phyloP scores from a whole-genome alignment of 306 rosid species.

The Dicorynia guianensis region DNA sequence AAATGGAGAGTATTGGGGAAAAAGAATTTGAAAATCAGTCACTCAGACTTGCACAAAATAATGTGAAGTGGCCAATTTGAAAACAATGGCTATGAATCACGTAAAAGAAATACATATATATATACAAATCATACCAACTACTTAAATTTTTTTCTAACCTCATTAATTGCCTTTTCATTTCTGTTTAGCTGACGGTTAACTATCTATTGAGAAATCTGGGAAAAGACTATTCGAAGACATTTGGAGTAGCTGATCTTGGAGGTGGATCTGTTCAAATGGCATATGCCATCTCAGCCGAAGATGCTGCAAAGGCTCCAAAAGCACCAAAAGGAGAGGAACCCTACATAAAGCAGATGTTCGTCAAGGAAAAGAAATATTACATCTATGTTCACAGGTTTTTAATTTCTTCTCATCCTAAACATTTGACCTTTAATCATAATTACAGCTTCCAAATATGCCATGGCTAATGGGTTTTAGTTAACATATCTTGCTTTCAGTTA shows the following conservation, averaged over 20 bases:
- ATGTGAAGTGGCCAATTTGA: background rate
- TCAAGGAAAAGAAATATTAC: slow-evolving; percentile 64
- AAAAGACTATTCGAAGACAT: slow-evolving; percentile 56
- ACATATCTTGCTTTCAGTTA: slow-evolving; percentile 55
- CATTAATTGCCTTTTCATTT: slow-evolving; percentile 4
- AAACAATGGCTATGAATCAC: no score
- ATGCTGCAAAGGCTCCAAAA: slow-evolving; percentile 67
- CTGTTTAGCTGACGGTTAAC: slow-evolving; percentile 69
- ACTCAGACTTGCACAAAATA: no score
- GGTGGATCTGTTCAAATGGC: slow-evolving; percentile 95
- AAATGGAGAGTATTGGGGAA: no score
- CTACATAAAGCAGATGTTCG: slow-evolving; percentile 63
- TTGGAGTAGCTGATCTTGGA: slow-evolving; percentile 88
- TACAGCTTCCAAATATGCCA: background rate
- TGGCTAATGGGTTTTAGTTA: background rate
- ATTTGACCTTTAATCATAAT: background rate
- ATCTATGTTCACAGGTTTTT: slow-evolving; percentile 89
- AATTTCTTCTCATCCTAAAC: slow-evolving; percentile 23
- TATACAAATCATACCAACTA: no score
- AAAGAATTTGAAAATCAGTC: no score
- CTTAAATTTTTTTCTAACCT: slow-evolving; percentile 32
- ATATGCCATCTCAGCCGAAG: slow-evolving; percentile 71
- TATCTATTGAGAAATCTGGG: slow-evolving; percentile 76
- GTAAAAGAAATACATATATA: background rate
- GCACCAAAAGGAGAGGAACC: slow-evolving; percentile 56